phyloP scores from a whole-genome alignment of 345 rosid genomes.

The Arabis alpina region DNA sequence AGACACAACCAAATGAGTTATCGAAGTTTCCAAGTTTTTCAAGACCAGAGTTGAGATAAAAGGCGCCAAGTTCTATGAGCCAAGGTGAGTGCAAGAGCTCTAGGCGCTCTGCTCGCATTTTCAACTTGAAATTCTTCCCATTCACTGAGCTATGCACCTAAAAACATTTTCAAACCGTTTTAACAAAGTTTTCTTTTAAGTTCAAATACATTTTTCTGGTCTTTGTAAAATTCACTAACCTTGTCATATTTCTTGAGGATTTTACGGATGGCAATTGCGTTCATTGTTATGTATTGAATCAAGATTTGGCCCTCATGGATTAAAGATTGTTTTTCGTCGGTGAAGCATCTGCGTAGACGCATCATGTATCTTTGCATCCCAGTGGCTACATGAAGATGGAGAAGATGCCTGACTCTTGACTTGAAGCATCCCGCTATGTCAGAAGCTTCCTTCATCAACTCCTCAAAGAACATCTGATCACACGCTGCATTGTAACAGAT shows the following conservation, averaged over 20 bases:
- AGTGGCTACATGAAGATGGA: constrained; percentile 71
- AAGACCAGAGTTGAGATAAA: constrained; percentile 70
- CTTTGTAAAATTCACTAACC: constrained; percentile 42
- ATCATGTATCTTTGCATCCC: constrained; percentile 72
- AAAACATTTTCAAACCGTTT: constrained; percentile 26
- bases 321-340: constrained; percentile 57
- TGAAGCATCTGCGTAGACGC: constrained; percentile 65
- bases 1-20: constrained; percentile 57
- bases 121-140: constrained; percentile 80
- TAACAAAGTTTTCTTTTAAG: background rate
- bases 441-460: constrained; percentile 82
- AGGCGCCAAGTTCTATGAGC: constrained; percentile 93
- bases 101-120: constrained; percentile 79
- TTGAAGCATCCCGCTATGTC: constrained; percentile 82
- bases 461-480: constrained; percentile 81
- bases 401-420: constrained; percentile 77
- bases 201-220: background rate
- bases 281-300: constrained; percentile 83
- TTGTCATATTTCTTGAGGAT: constrained; percentile 96
- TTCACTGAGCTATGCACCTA: constrained; percentile 83
- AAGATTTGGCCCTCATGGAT: constrained; percentile 73
- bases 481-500: constrained; percentile 57
- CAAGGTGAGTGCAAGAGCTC: constrained; percentile 96
- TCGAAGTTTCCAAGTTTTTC: constrained; percentile 50
- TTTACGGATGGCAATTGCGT: constrained; percentile 83